Evolutionary conservation across 1,284 basidiomycete species (phyloP).

Genomic region (Athelia psychrophila): DNA sequence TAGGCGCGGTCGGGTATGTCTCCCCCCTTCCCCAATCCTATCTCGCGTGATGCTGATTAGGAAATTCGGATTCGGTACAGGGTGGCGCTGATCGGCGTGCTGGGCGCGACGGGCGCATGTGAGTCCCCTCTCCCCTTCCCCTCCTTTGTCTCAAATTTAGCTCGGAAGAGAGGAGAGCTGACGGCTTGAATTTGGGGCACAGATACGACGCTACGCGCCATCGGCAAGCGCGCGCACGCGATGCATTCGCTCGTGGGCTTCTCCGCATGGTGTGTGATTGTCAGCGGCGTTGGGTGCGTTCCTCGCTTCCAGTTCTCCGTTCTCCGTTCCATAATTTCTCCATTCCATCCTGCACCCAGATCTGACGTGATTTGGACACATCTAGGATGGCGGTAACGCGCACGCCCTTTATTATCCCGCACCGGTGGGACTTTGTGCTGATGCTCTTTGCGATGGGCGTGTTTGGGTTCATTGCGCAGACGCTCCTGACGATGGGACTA

Average conservation of each 20-base stretch:
- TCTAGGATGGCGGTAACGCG: constrained; percentile 44
- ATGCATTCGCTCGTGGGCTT: constrained; percentile 74
- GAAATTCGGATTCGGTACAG: constrained; percentile 26
- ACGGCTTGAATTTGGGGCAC: no score
- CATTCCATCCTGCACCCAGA: not conserved
- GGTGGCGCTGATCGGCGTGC: constrained; percentile 53
- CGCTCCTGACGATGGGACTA: constrained; percentile 59
- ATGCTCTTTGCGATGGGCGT: constrained; percentile 48
- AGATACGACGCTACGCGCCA: constrained; percentile 69
- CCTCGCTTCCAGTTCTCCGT: not conserved
- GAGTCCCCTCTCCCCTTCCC: constrained; percentile 17
- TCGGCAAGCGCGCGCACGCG: constrained; percentile 72
- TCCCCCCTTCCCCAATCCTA: not conserved
- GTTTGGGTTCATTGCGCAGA: constrained; percentile 60
- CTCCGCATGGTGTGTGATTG: constrained; percentile 58
- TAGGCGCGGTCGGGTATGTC: constrained; percentile 49
- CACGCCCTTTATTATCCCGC: constrained; percentile 45
- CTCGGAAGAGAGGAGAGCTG: no score
- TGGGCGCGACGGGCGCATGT: constrained; percentile 63
- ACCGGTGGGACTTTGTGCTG: constrained; percentile 39
- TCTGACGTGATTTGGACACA: not conserved
- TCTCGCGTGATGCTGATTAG: no score
- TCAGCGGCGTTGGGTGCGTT: constrained; percentile 46
- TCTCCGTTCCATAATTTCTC: no score
- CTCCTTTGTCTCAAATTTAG: not conserved